Evolutionary conservation across 192 early-diverging fungal species (phyloP).

Genomic region (Jimgerdemannia lactiflua): DNA sequence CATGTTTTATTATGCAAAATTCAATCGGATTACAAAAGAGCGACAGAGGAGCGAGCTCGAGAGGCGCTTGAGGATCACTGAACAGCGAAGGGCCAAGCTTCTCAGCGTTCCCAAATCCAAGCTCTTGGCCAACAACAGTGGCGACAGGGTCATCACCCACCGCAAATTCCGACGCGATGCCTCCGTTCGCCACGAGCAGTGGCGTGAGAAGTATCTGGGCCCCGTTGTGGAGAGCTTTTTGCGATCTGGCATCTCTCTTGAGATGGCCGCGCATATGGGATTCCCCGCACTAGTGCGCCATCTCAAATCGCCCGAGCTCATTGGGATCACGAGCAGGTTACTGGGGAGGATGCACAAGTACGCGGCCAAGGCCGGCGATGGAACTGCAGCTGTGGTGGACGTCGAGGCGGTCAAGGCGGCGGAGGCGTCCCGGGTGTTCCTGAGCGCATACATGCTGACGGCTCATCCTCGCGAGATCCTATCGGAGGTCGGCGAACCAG

Average conservation of each 20-base stretch:
- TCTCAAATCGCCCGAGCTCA: background rate
- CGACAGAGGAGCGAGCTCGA: constrained; percentile 1
- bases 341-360: background rate
- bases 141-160: background rate
- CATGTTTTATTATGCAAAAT: background rate
- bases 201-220: background rate
- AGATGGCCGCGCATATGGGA: background rate
- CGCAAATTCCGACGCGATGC: background rate
- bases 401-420: background rate
- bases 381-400: background rate
- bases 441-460: constrained; percentile 71
- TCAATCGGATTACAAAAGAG: background rate
- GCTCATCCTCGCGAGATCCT: constrained; percentile 63
- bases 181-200: background rate
- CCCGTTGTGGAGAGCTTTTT: background rate
- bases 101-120: background rate
- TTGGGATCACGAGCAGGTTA: background rate
- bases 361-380: background rate
- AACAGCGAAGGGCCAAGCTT: background rate
- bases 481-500: constrained; percentile 41
- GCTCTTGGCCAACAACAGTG: background rate
- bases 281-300: background rate
- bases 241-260: background rate
- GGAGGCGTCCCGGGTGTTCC: constrained; percentile 49
- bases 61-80: background rate